Conservation (phyloP, 169 alveolate species). For the Eimeria necatrix region DNA sequence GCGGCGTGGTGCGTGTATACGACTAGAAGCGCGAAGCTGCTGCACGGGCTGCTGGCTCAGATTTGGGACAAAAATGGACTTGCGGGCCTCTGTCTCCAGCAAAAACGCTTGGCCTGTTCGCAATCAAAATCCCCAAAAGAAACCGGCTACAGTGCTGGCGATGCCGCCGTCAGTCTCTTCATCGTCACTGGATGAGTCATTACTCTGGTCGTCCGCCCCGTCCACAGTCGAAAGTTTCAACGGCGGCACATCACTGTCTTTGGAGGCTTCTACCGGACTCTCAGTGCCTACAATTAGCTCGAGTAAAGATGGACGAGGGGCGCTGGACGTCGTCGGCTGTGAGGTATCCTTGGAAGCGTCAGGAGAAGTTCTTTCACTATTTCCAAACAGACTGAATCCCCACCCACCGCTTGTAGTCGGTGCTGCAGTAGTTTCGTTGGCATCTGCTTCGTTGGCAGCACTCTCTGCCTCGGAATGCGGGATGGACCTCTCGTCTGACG, state of each 20-base stretch:
- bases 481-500: not conserved
- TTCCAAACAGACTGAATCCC: slow-evolving; percentile 65
- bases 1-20: too few relatives aligned
- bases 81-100: too few relatives aligned
- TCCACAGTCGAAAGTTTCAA: slow-evolving; percentile 62
- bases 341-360: not conserved
- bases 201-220: slow-evolving; percentile 56
- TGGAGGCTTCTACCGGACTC: slow-evolving; percentile 17
- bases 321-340: not conserved
- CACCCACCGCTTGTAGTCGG: not conserved
- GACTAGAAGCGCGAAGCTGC: too few relatives aligned
- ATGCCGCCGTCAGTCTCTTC: slow-evolving; percentile 68
- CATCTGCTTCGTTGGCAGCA: not conserved
- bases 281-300: slow-evolving; percentile 38
- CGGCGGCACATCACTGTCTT: slow-evolving; percentile 43
- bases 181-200: slow-evolving; percentile 53
- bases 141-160: slow-evolving; percentile 64
- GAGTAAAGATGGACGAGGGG: slow-evolving; percentile 67
- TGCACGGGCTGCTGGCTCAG: too few relatives aligned
- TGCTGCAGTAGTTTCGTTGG: not conserved
- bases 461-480: slow-evolving; percentile 25
- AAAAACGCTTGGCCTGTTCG: not conserved
- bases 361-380: not conserved
- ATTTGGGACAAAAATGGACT: too few relatives aligned
- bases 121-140: slow-evolving; percentile 38